These are phyloP conservation scores for Eucalyptus marginata DNA, from an alignment of 345 rosid genomes.

Conservation along the genomic window DNA sequence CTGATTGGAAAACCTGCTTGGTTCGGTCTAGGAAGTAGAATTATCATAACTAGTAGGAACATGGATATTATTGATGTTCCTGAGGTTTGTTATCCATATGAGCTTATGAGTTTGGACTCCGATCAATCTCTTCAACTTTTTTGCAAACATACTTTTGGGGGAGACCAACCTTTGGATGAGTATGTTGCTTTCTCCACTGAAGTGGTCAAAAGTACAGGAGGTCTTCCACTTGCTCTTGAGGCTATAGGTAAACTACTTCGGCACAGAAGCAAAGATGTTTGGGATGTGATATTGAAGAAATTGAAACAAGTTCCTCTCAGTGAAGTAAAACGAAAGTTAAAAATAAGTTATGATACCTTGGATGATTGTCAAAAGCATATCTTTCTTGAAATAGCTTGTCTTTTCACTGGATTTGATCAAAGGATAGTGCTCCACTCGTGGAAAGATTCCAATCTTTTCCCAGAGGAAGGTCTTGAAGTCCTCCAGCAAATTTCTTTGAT, in stretches of 20 bases:
- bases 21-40: neutral
- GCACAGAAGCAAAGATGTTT: neutral
- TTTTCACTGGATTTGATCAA: neutral
- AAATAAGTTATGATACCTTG: neutral
- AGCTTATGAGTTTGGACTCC: neutral
- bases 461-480: neutral
- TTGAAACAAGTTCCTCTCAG: neutral
- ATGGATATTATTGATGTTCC: neutral
- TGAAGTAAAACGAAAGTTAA: neutral
- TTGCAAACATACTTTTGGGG: neutral
- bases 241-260: neutral
- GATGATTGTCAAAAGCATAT: neutral
- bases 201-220: neutral
- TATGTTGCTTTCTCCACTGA: neutral
- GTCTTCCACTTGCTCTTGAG: neutral
- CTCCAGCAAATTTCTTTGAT: neutral
- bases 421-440: neutral
- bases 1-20: neutral
- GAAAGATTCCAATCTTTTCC: neutral
- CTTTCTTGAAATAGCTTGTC: neutral
- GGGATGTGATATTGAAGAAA: neutral
- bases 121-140: neutral
- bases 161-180: neutral
- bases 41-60: neutral
- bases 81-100: neutral